Conservation (phyloP, 768 basidiomycete species). For the Pleurotus sapidus region DNA sequence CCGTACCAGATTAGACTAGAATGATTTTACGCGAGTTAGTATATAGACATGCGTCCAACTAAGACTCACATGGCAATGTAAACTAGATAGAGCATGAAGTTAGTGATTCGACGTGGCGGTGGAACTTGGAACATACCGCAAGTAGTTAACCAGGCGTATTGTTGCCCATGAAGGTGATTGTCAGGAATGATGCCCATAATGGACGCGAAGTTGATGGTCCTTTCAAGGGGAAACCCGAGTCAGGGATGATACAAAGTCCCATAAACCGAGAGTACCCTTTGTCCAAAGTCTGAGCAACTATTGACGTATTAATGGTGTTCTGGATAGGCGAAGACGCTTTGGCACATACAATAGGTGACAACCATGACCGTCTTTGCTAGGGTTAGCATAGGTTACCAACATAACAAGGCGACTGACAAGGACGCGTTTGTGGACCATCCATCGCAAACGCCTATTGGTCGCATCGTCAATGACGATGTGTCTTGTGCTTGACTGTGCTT, state of each 20-base stretch:
- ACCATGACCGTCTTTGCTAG: constrained; percentile 37
- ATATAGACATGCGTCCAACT: not conserved
- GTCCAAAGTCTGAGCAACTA: constrained; percentile 43
- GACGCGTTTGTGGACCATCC: constrained; percentile 46
- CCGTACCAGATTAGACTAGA: constrained; percentile 2
- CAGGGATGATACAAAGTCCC: not conserved
- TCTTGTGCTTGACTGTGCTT: constrained; percentile 17
- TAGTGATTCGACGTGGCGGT: not conserved
- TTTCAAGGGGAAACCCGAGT: constrained; percentile 9
- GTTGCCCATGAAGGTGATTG: constrained; percentile 42
- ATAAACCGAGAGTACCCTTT: constrained; percentile 32
- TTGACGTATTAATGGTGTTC: not conserved
- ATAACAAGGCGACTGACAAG: constrained; percentile 22
- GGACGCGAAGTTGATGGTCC: constrained; percentile 43
- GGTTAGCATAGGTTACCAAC: not conserved
- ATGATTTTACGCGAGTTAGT: not conserved
- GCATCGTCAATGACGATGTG: constrained; percentile 36
- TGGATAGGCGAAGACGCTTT: constrained; percentile 5
- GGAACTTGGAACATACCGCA: constrained; percentile 30
- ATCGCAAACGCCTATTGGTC: constrained; percentile 38
- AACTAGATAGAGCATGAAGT: constrained; percentile 18
- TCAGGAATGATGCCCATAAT: constrained; percentile 46
- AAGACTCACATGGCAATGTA: constrained; percentile 38
- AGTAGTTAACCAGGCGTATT: constrained; percentile 47
- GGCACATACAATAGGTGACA: constrained; percentile 34